phyloP scores from a whole-genome alignment of 1,284 basidiomycete genomes.

The Ganoderma leucocontextum region DNA sequence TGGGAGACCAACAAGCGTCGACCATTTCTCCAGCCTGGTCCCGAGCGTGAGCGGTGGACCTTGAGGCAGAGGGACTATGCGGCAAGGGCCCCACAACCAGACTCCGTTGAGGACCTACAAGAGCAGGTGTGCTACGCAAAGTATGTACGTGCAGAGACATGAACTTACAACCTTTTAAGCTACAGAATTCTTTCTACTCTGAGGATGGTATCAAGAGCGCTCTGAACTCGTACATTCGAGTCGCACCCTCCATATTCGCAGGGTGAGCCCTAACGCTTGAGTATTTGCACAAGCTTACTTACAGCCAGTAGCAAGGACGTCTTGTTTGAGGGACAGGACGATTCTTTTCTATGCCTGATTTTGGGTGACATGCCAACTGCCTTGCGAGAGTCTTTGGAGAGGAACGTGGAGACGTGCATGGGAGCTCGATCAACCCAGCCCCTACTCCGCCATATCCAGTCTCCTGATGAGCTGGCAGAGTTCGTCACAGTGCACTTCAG shows the following conservation, averaged over 20 bases:
- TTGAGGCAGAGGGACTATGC: background rate
- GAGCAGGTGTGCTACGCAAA: background rate
- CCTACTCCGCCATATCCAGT: background rate
- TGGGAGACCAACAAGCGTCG: background rate
- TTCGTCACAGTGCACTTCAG: background rate
- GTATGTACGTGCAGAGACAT: background rate
- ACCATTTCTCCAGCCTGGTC: background rate
- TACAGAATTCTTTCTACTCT: background rate
- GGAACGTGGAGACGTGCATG: background rate
- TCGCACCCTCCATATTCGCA: background rate
- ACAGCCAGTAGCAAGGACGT: background rate
- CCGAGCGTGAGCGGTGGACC: background rate
- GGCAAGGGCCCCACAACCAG: too few species aligned
- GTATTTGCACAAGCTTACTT: too few species aligned
- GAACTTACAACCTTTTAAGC: background rate
- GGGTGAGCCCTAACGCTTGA: background rate
- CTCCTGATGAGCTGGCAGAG: background rate
- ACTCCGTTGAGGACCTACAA: background rate
- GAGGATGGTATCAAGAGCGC: background rate
- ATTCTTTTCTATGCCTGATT: background rate
- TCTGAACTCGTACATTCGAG: background rate
- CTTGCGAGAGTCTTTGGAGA: background rate
- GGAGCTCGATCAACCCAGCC: background rate
- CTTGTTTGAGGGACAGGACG: background rate
- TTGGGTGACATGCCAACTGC: background rate